phyloP scores from a whole-genome alignment of 1,284 basidiomycete species.

The Ceratobasidium sp. region DNA sequence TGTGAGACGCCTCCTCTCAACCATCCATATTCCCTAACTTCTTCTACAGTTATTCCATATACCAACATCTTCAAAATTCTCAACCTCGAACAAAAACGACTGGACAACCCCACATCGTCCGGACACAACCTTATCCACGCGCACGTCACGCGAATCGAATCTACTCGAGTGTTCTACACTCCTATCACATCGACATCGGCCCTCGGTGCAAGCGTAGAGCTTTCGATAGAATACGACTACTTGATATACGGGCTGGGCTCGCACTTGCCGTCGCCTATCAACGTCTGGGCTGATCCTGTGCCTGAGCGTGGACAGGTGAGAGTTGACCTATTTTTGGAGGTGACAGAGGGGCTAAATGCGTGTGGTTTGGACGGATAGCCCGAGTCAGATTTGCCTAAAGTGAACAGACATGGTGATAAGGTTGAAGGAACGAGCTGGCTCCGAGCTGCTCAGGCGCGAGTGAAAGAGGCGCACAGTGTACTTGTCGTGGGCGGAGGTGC shows the following conservation, averaged over 20 bases:
- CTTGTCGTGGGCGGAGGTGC: conserved; percentile 60
- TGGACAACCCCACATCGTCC: conserved; percentile 37
- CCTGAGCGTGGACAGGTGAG: conserved; percentile 26
- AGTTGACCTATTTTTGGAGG: conserved; percentile 26
- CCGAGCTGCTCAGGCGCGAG: conserved; percentile 48
- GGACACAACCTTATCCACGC: conserved; percentile 60
- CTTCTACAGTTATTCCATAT: conserved; percentile 68
- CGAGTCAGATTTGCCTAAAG: conserved; percentile 33
- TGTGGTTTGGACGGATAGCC: background rate
- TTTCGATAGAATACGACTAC: conserved; percentile 55
- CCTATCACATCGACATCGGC: conserved; percentile 3
- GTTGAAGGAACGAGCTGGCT: conserved; percentile 48
- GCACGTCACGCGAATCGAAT: conserved; percentile 59
- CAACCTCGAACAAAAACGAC: conserved; percentile 39
- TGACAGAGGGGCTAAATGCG: conserved; percentile 24
- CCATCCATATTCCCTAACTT: background rate
- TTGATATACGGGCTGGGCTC: conserved; percentile 57
- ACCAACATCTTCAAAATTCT: conserved; percentile 57
- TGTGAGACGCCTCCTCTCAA: conserved; percentile 54
- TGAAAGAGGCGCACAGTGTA: conserved; percentile 54
- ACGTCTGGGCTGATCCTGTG: conserved; percentile 51
- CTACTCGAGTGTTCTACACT: conserved; percentile 50
- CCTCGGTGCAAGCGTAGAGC: background rate
- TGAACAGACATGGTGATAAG: conserved; percentile 50
- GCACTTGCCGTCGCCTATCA: conserved; percentile 54